Evolutionary conservation across 2,329 filamentous ascomycete genomes (phyloP).

Genomic region (Nothopassalora personata): DNA sequence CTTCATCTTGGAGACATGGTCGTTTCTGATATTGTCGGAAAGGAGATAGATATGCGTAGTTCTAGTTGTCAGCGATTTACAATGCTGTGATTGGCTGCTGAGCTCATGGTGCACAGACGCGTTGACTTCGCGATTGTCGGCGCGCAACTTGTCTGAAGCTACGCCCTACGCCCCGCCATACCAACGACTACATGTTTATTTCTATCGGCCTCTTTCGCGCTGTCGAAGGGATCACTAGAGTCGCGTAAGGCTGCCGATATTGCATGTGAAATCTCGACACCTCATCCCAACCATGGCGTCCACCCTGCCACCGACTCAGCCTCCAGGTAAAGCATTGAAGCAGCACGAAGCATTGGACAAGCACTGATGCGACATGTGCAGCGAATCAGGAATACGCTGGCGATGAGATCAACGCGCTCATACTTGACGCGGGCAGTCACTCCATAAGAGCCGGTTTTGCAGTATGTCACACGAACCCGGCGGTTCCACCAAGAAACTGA

Average conservation of each 20-base stretch:
- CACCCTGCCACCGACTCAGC: slow-evolving; percentile 27
- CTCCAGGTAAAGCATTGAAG: slow-evolving; percentile 31
- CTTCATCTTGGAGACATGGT: slow-evolving; percentile 10
- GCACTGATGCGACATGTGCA: not conserved
- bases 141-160: not conserved
- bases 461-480: not conserved
- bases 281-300: slow-evolving; percentile 18
- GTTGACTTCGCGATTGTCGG: not conserved
- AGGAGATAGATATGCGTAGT: not conserved
- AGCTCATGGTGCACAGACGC: not conserved
- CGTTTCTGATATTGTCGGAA: not conserved
- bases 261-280: not conserved
- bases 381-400: slow-evolving; percentile 41
- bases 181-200: not conserved
- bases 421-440: slow-evolving; percentile 91
- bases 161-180: not conserved
- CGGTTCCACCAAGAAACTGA: not conserved
- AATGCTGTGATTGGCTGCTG: not conserved
- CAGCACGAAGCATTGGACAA: not conserved
- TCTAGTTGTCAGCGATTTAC: not conserved
- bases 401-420: slow-evolving; percentile 97
- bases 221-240: not conserved
- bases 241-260: not conserved
- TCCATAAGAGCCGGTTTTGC: slow-evolving; percentile 91
- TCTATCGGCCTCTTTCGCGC: not conserved